Percentiles rank a stretch among this genome's conserved stretches.
Conservation (phyloP, 495 filamentous ascomycete species). For the Penicillium ucsense region DNA sequence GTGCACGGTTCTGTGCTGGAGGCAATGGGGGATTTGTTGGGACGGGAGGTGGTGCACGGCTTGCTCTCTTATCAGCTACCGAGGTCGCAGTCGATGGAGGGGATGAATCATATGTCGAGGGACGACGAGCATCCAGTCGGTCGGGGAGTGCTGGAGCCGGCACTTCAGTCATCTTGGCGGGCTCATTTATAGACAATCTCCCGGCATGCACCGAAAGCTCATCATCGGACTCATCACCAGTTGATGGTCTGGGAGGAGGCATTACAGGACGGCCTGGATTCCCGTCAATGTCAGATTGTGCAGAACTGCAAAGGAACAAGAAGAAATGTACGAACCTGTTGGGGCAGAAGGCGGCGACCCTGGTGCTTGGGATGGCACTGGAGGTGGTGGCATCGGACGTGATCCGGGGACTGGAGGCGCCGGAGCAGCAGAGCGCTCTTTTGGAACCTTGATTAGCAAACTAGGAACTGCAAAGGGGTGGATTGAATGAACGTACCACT, state of each 20-base stretch:
- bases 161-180: constrained; percentile 35
- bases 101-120: constrained; percentile 29
- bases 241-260: constrained; percentile 41
- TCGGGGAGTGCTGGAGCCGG: constrained; percentile 37
- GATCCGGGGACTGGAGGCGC: constrained; percentile 25
- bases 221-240: constrained; percentile 87
- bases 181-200: constrained; percentile 33
- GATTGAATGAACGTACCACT: constrained; percentile 33
- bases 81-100: constrained; percentile 45
- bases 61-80: constrained; percentile 39
- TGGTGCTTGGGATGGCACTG: constrained; percentile 53
- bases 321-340: constrained; percentile 46
- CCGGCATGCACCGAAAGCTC: constrained; percentile 65
- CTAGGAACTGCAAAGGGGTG: background rate
- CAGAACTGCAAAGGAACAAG: background rate
- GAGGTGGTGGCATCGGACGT: constrained; percentile 38
- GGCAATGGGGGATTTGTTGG: constrained; percentile 38
- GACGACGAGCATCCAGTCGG: constrained; percentile 31
- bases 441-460: background rate
- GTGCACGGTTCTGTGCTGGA: constrained; percentile 51
- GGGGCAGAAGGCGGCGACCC: constrained; percentile 59
- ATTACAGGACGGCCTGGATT: constrained; percentile 48
- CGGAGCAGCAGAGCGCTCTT: constrained; percentile 19
- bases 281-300: constrained; percentile 11
- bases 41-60: constrained; percentile 41